Evolutionary conservation across 2,329 filamentous ascomycete species (phyloP).

Genomic region (Neonectria ditissima): DNA sequence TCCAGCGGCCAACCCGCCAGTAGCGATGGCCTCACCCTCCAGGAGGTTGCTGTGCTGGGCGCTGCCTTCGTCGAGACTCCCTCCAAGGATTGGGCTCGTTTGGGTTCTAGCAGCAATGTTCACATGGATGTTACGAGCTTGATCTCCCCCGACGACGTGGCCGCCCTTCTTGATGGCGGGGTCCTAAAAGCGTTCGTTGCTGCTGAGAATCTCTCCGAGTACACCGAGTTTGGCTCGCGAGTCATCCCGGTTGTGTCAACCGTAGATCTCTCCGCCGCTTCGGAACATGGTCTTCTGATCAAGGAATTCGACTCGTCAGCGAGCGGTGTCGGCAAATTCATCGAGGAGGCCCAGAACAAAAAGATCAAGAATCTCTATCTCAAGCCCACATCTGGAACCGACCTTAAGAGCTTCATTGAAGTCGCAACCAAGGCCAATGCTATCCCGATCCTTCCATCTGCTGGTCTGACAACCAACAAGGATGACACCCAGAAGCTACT

Average conservation of each 20-base stretch:
- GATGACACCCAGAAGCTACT: constrained; percentile 65
- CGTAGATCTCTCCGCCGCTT: constrained; percentile 58
- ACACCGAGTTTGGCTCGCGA: constrained; percentile 66
- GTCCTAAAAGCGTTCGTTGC: constrained; percentile 87
- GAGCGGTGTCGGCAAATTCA: constrained; percentile 56
- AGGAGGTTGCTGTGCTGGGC: constrained; percentile 70
- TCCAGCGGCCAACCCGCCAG: constrained; percentile 61
- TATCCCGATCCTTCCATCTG: constrained; percentile 81
- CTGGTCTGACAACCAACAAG: constrained; percentile 75
- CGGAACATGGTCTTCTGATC: constrained; percentile 64
- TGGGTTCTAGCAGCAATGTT: constrained; percentile 67
- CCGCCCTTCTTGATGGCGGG: constrained; percentile 85
- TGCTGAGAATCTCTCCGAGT: constrained; percentile 72
- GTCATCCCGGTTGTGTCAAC: constrained; percentile 65
- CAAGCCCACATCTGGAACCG: constrained; percentile 60
- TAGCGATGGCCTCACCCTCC: constrained; percentile 64
- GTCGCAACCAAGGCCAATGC: constrained; percentile 64
- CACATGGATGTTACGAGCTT: constrained; percentile 83
- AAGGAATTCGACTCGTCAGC: constrained; percentile 62
- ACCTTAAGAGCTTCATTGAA: constrained; percentile 61
- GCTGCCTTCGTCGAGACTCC: constrained; percentile 69
- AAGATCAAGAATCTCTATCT: constrained; percentile 63
- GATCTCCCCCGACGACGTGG: constrained; percentile 76
- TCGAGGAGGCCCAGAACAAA: constrained; percentile 58
- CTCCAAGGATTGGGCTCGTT: constrained; percentile 60